Evolutionary conservation across 805 yeast genomes (phyloP).

Genomic region (Lachancea sp.): DNA sequence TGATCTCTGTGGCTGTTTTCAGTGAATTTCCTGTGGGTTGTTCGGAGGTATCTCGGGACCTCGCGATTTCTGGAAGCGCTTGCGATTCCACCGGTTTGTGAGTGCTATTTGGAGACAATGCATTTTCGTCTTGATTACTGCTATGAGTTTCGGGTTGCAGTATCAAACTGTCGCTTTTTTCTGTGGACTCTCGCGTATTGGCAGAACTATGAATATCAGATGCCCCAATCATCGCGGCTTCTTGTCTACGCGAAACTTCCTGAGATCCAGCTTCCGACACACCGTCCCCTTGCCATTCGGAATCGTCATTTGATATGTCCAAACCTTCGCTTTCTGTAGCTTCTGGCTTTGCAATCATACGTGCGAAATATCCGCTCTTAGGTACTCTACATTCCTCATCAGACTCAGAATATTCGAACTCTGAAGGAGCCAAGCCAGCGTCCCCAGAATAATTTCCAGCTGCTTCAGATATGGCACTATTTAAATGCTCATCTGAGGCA

Average conservation of each 20-base stretch:
- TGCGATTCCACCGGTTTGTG: background rate
- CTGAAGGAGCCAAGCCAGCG: background rate
- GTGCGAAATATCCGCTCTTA: slow-evolving; percentile 21
- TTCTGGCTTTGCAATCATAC: slow-evolving; percentile 7
- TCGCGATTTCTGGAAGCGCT: background rate
- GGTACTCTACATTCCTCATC: slow-evolving; percentile 20
- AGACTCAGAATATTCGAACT: slow-evolving; percentile 10
- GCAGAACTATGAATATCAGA: no score
- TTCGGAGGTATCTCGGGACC: background rate
- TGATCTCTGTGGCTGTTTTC: background rate
- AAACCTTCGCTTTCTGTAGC: background rate
- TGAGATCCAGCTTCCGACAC: no score
- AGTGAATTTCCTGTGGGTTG: no score
- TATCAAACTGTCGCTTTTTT: no score
- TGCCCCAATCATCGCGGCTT: no score
- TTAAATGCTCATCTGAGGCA: background rate
- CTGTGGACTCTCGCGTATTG: no score
- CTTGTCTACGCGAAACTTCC: no score
- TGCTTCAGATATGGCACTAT: background rate
- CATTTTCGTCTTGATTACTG: background rate
- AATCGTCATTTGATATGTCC: background rate
- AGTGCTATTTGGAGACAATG: background rate
- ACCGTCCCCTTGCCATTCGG: no score
- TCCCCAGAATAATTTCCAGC: background rate
- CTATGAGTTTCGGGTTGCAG: background rate